Base-by-base conservation (phyloP, 2,329 filamentous ascomycete species). In the Plectosphaerella cucumerina region DNA sequence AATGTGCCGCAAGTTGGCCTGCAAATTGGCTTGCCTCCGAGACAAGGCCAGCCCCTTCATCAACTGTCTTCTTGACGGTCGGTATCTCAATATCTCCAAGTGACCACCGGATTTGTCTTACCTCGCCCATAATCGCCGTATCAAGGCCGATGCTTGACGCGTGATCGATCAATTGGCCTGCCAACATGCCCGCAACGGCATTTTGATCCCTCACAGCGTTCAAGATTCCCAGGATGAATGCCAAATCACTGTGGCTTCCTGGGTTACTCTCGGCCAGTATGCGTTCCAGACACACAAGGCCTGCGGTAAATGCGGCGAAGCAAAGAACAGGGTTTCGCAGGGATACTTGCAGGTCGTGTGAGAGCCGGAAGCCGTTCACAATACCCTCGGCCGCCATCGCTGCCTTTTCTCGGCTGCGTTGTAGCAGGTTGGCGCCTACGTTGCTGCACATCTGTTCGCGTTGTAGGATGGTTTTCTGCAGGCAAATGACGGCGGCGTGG, bases 281-380 rank as follows among this genome's bases (percentile, higher is more conserved):
- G n/a, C 10, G 17, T 58, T 87, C 83, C 4, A 87, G 76, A 55
- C 87, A 87, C 0, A 88, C 85, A 22, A 84, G 75, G 21, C 84
- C 82, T 20, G 85, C 81, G 18, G 87, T 82, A 59, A 87, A 88
- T 9, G 87, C 71, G 58, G 83, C 86, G 66, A 87, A 88, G 1
- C 82, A 80, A 58, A 85, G 77, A 65, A 87, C 86, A 0, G 84
- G 83, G 54, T 87, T 86, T 73, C 85, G 79, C 80, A 86, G 47
- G 4, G 56, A 21, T 35, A 47, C 35, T 6, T 47, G 41, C 10
- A 49, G 61, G 39, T 64, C 58, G 53, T 48, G 58, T 5, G 86
- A 78, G 75, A 85, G 81, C 47, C 82, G 79, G 82, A 88, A 86
- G 49, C 87, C 82, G 48, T 75, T 81, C 3, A 84, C 78, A 50